Evolutionary conservation across 2,329 filamentous ascomycete genomes (phyloP), one percentile per base, ranked within the genome.

Genomic region (Pseudogymnoascus sp.): DNA sequence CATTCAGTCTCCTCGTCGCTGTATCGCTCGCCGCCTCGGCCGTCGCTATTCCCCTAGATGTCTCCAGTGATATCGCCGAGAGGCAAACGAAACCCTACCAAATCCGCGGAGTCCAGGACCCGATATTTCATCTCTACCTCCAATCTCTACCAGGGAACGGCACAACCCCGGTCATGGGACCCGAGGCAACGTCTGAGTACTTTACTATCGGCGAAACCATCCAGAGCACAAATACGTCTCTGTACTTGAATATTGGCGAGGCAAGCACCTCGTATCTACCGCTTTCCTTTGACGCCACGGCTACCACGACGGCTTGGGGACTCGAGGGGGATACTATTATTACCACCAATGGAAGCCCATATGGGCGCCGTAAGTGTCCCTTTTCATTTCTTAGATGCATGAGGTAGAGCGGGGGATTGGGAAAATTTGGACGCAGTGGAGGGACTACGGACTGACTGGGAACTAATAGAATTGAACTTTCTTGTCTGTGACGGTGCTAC

Each of bases 101-200:
- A 67, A 80, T 82, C 64, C 79, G 80, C 35, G 77, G 77, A 38
- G 80, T 82, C 7, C 71, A 74, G 62, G 74, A 75, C 5, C 81
- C 81, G 2, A 78, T 82, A 62, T 82, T 77, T 65, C 81, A 84
- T 67, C 74, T 79, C 22, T 83, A 83, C 66, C 73, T 83, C 3
- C 81, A 83, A 69, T 72, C 76, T 2, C 61, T 67, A 4, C 65
- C 67, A 4, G 36, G 55, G 5, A 36, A 36, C 11, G 12, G 71
- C 4, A 75, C 77, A 2, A 73, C 76, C 7, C 77, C 79, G 1
- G 78, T 82, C 0, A 77, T 83, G 64, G 81, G 80, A 14, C 80
- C 81, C n/a, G 80, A 81, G 68, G 69, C 73, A 36, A 75, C 72
- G 33, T 76, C 75, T 65, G 79, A 81, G 66, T 78, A 76, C 64